A percentile compares a stretch with the other conserved stretches of the same genome.
These are phyloP conservation scores for Leccinum subrobustum DNA, from an alignment of 1,284 basidiomycete genomes.

Conservation along the genomic window DNA sequence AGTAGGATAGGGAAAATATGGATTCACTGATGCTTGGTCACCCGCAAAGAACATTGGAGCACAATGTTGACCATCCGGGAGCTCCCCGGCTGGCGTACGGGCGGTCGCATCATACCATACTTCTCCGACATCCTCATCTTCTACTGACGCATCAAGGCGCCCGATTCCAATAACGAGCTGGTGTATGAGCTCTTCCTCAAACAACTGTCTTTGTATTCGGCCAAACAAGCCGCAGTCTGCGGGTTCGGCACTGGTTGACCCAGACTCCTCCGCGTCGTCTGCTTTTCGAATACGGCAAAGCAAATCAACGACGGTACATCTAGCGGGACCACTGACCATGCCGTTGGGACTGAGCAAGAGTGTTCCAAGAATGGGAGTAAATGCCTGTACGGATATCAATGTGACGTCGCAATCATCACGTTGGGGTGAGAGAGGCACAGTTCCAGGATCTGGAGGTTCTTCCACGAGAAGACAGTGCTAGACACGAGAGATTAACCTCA, in stretches of 20 bases:
- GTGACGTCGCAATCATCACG: slow-evolving; percentile 36
- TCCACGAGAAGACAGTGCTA: slow-evolving; percentile 62
- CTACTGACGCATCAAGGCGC: slow-evolving; percentile 58
- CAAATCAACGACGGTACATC: slow-evolving; percentile 78
- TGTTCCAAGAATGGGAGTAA: slow-evolving; percentile 90
- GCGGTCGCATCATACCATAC: slow-evolving; percentile 34
- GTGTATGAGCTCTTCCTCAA: slow-evolving; percentile 78
- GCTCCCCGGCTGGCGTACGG: slow-evolving; percentile 33
- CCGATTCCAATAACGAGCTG: slow-evolving; percentile 90
- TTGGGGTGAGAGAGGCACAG: slow-evolving; percentile 12
- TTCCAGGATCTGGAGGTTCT: slow-evolving; percentile 34
- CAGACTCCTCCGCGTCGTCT: slow-evolving; percentile 38
- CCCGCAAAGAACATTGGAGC: background rate
- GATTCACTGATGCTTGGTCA: too few relatives aligned
- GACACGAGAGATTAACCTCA: slow-evolving; percentile 6
- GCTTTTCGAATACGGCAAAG: slow-evolving; percentile 61
- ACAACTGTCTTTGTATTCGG: slow-evolving; percentile 53
- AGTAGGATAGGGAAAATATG: slow-evolving; percentile 9
- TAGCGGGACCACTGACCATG: slow-evolving; percentile 70
- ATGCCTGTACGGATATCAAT: slow-evolving; percentile 76
- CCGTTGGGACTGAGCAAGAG: slow-evolving; percentile 82
- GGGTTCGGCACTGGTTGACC: slow-evolving; percentile 26
- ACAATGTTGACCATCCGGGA: slow-evolving; percentile 21
- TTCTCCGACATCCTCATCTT: slow-evolving; percentile 31
- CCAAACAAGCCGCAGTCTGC: slow-evolving; percentile 50